A percentile compares a stretch with the other conserved stretches of the same genome.
Evolutionary conservation across 2,329 filamentous ascomycete species (phyloP).

Genomic region (Scopulariopsis brevicaulis): DNA sequence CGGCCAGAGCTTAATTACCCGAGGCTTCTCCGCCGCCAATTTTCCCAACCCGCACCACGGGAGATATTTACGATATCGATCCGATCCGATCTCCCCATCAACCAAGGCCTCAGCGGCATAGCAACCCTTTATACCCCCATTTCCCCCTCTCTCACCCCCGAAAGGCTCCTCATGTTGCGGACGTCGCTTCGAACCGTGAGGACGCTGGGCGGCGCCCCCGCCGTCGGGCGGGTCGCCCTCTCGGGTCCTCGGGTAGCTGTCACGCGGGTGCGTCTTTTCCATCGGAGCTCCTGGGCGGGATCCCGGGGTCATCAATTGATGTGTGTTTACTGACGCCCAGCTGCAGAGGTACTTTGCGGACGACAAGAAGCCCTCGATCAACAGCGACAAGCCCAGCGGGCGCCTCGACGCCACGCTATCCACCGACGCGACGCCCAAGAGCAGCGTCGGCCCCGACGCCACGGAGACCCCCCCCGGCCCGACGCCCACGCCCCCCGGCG

Average conservation of each 20-base stretch:
- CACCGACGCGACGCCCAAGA: constrained; percentile 13
- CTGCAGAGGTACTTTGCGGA: constrained; percentile 45
- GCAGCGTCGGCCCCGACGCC: constrained; percentile 11
- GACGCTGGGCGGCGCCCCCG: constrained; percentile 43
- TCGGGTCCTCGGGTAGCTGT: constrained; percentile 44
- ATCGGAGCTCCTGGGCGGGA: constrained; percentile 9
- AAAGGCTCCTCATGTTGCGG: constrained; percentile 54
- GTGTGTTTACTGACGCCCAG: neutral
- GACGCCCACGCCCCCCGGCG: constrained; percentile 23
- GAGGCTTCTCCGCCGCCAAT: constrained; percentile 2
- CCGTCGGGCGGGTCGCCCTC: constrained; percentile 30
- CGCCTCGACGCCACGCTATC: constrained; percentile 11
- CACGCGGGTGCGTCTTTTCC: constrained; percentile 10
- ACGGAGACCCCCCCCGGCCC: constrained; percentile 17
- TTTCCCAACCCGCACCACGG: constrained; percentile 1
- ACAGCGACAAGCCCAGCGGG: constrained; percentile 25
- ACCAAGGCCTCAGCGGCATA: neutral
- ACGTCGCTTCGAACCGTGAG: constrained; percentile 55
- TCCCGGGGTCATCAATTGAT: neutral
- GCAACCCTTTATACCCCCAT: neutral
- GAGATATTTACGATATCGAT: neutral
- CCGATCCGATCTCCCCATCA: neutral
- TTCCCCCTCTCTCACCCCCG: neutral
- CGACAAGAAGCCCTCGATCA: constrained; percentile 36
- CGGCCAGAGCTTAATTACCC: neutral